phyloP scores from a whole-genome alignment of 208 protist species.

The Leishmania guyanensis region DNA sequence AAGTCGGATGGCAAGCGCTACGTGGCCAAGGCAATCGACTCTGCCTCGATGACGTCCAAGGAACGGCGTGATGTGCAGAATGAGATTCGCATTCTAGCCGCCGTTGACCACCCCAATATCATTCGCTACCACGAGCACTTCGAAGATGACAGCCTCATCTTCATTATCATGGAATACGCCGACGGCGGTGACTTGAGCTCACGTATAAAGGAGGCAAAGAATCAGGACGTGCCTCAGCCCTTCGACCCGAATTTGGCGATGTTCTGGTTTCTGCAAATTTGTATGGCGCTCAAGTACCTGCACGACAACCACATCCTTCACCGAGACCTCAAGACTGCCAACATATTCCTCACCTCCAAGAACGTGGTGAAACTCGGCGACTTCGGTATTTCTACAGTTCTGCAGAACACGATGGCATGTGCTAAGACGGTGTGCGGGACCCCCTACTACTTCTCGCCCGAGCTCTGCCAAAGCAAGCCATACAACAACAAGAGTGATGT shows the following conservation, averaged over 20 bases:
- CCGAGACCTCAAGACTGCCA: constrained; percentile 91
- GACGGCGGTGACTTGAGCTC: constrained; percentile 88
- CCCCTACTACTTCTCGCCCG: constrained; percentile 96
- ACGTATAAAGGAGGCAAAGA: constrained; percentile 91
- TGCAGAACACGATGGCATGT: constrained; percentile 92
- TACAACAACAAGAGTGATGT: constrained; percentile 96
- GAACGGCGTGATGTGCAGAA: constrained; percentile 93
- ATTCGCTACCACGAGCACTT: constrained; percentile 93
- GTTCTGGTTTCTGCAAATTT: constrained; percentile 93
- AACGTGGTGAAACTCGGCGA: constrained; percentile 91
- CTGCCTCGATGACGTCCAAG: constrained; percentile 84
- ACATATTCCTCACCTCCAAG: constrained; percentile 89
- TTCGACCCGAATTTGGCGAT: constrained; percentile 90
- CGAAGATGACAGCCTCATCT: constrained; percentile 84
- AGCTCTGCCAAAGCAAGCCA: constrained; percentile 94
- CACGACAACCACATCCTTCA: constrained; percentile 93
- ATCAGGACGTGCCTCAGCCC: constrained; percentile 54
- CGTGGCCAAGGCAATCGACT: constrained; percentile 93
- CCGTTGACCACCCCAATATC: constrained; percentile 93
- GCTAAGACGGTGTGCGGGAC: constrained; percentile 95
- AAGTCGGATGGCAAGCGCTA: constrained; percentile 90
- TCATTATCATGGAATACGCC: constrained; percentile 95
- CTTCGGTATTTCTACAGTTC: constrained; percentile 93
- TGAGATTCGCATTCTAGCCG: constrained; percentile 92
- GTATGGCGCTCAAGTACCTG: constrained; percentile 91